Evolutionary conservation across 768 basidiomycete genomes (phyloP), one percentile per base, ranked within the genome.

Genomic region (Mycena chlorophos): DNA sequence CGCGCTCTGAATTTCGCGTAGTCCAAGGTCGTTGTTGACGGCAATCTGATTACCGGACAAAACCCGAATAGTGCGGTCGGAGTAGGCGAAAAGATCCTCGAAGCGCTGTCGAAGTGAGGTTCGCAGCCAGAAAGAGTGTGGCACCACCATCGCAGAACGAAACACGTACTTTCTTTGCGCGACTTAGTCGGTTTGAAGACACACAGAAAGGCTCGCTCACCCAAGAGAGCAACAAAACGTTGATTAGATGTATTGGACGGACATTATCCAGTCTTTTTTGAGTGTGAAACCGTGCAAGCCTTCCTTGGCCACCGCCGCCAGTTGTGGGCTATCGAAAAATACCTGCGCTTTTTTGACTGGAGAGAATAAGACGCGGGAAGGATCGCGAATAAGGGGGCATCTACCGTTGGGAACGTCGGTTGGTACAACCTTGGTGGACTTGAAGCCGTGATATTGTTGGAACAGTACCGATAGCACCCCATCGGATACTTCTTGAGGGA

Each of bases 401-500:
- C 5, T 42, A 57, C 60, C 79, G 51, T 86, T 86, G 13, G 77
- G 72, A n/a, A 83, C 73, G 58, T 84, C 85, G 52, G 88, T 81
- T 54, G 82, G 86, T 16, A 79, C 80, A 54, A 93, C 85, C 29
- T 85, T 81, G 10, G 88, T 82, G 17, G 82, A 77, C 67, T 84
- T 78, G 75, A 91, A 91, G 20, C 94, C 94, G 65, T 87, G 82
- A 68, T 94, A 92, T 69, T 94, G 91, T 71, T 94, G 89, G 77
- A 96, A 96, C 17, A 97, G 73, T 17, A 94, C 90, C 3, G 86
- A 83, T 25, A 98, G 79, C 27, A 94, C 88, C 57, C 89, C 87
- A 62, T 91, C 86, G 26, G 89, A 92, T 45, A 94, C 91, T 70
- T 97, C 94, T 68, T 89, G 85, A 0, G 94, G 94, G 20, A 98